These are phyloP conservation scores for Strigomonas culicis DNA, from an alignment of 208 protist species.

Conservation along the genomic window DNA sequence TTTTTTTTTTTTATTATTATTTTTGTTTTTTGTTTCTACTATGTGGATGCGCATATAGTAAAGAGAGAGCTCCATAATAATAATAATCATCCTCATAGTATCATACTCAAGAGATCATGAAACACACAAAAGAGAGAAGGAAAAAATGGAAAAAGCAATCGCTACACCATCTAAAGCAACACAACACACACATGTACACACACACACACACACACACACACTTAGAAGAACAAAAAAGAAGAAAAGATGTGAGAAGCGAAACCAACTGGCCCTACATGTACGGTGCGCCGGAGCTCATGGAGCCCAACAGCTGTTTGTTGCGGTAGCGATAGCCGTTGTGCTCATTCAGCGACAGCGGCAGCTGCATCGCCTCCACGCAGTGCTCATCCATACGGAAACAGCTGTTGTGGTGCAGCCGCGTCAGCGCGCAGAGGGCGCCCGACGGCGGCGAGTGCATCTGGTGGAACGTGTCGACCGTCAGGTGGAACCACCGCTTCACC, in stretches of 20 bases:
- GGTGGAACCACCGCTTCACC: conserved; percentile 89
- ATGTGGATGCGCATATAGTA: not conserved
- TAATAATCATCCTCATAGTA: not conserved
- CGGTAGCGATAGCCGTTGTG: conserved; percentile 87
- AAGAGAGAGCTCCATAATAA: not conserved
- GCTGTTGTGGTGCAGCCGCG: conserved; percentile 72
- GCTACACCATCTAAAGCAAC: not conserved
- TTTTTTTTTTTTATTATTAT: conserved; percentile 2
- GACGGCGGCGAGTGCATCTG: conserved; percentile 75
- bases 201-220: conserved; percentile 1
- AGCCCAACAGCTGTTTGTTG: conserved; percentile 86
- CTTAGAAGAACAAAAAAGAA: conserved; percentile 8
- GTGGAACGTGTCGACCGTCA: conserved; percentile 90
- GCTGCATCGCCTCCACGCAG: conserved; percentile 62
- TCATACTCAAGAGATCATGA: not conserved
- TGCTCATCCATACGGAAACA: conserved; percentile 68
- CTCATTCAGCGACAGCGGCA: conserved; percentile 81
- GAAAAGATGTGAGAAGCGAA: not conserved
- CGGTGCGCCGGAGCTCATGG: conserved; percentile 84
- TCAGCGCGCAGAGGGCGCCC: conserved; percentile 63
- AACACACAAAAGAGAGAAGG: conserved; percentile 3
- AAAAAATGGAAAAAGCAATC: conserved; percentile 6
- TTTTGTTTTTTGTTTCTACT: not conserved
- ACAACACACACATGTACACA: not conserved
- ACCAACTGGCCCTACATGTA: conserved; percentile 53